Evolutionary conservation across 305 asterid species (phyloP), one percentile per base, ranked within the genome.

Genomic region (Fraxinus albicans): DNA sequence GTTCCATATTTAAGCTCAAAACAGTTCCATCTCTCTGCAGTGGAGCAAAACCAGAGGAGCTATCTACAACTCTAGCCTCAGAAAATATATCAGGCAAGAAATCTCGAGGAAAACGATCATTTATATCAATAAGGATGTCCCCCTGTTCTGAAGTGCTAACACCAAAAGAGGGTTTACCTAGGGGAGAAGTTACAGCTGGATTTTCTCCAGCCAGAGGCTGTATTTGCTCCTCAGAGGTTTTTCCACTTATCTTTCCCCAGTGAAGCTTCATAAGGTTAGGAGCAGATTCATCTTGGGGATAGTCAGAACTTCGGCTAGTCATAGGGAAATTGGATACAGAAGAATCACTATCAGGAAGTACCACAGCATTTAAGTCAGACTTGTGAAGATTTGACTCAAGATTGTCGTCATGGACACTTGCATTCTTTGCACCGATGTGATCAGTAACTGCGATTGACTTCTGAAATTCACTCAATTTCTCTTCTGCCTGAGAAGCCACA

Each of bases 101-200:
- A 83, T 93, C 97, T 74, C 88, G 92, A 60, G 97, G 98, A 86
- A 93, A 95, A 77, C 94, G 96, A 82, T 95, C 98, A 85, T 91
- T 90, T 38, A 91, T 90, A 85, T 95, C 96, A 80, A 95, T 92
- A 73, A 91, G 86, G 80, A 94, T 93, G 91, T 94, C 93, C 79
- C 91, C 92, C 7, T 83, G 93, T 89, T 90, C 93, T 42, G 88
- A 84, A 82, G 83, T 70, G 84, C 80, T 84, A 82, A 82, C 86
- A 79, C 76, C 88, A 47, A 85, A 35, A 73, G 87, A 84, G 25
- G 86, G 86, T 84, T 86, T 86, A 84, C 88, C 89, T 87, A 89
- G 90, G 36, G 90, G 79, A 83, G 84, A 82, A 80, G 86, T 77
- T 79, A 85, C 87, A 76, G 77, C 63, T 81, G 91, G 86, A 79